Evolutionary conservation across 768 basidiomycete species (phyloP), one percentile per base, ranked within the genome.

Genomic region (Scleroderma bovista): DNA sequence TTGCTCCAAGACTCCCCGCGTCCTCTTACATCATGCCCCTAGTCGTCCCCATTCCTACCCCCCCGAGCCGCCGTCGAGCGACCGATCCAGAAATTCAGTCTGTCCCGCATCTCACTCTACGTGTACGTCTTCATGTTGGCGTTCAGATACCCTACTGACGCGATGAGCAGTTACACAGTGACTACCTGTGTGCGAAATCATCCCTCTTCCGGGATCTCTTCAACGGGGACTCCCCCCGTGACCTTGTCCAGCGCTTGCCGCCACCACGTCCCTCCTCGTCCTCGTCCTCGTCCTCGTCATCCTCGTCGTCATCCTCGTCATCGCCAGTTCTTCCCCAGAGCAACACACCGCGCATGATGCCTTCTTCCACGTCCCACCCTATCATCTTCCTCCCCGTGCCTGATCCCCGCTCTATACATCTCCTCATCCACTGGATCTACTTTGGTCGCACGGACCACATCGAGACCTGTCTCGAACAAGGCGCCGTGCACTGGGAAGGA

Each of bases 161-260:
- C 33, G 44, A 26, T 37, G 43, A 22, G 22, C 57, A 91, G 88
- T 70, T 93, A 23, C 92, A 95, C 59, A 74, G 79, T 54, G 87
- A 88, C 62, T 90, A 85, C 60, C 78, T 95, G 39, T 80, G 81
- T n/a, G 82, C 87, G 16, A 88, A 92, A 65, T 93, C 90, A 0
- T 75, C 75, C 38, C 80, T 91, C 47, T 72, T 93, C 41, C 74
- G 83, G 33, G 78, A 76, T 8, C 75, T 93, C 37, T 79, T 93
- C 62, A 80, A 79, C 57, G 87, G 86, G 23, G 73, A 80, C 36
- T 77, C 79, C 20, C 73, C 83, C 15, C 65, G 81, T 52, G 79
- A 86, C 54, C 73, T 86, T 49, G 74, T 82, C 55, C 68, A 59
- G 57, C 67, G 69, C 3, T 15, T 11, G 41, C n/a, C 22, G 24